These are phyloP conservation scores for Elsinoe fawcettii DNA, from an alignment of 2,329 filamentous ascomycete genomes.

Conservation along the genomic window DNA sequence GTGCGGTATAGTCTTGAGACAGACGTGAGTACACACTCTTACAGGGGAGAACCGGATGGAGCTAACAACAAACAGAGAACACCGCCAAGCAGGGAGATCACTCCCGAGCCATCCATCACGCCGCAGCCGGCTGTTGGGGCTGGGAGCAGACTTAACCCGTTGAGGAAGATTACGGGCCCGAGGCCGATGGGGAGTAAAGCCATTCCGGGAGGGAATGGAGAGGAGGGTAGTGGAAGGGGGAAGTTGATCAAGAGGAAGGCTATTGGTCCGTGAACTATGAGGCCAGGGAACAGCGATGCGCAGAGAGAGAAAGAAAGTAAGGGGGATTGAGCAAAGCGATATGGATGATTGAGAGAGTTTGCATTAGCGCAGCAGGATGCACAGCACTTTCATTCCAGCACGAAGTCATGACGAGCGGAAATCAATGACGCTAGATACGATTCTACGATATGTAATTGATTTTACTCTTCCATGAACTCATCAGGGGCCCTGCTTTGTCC, in stretches of 20 bases:
- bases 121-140: slow-evolving; percentile 9
- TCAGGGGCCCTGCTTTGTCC: too few species aligned
- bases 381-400: neutral
- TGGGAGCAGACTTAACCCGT: slow-evolving; percentile 16
- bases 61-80: slow-evolving; percentile 3
- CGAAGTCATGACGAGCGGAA: neutral
- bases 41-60: neutral
- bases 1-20: slow-evolving; percentile 44
- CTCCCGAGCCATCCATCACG: slow-evolving; percentile 23
- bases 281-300: neutral
- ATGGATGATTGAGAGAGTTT: neutral
- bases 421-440: slow-evolving; percentile 9
- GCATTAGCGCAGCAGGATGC: neutral
- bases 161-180: slow-evolving; percentile 41
- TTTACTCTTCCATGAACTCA: neutral
- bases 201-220: neutral
- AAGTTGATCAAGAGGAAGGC: slow-evolving; percentile 9
- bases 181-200: slow-evolving; percentile 39
- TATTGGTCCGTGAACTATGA: neutral
- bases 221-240: neutral
- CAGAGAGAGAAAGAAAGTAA: too few species aligned
- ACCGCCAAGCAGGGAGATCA: slow-evolving; percentile 19
- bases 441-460: slow-evolving; percentile 2
- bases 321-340: too few species aligned
- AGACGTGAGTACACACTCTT: slow-evolving; percentile 25